Evolutionary conservation across 176 grass and related monocot species (phyloP), one percentile per base, ranked within the genome.

Genomic region (Juncus effusus): DNA sequence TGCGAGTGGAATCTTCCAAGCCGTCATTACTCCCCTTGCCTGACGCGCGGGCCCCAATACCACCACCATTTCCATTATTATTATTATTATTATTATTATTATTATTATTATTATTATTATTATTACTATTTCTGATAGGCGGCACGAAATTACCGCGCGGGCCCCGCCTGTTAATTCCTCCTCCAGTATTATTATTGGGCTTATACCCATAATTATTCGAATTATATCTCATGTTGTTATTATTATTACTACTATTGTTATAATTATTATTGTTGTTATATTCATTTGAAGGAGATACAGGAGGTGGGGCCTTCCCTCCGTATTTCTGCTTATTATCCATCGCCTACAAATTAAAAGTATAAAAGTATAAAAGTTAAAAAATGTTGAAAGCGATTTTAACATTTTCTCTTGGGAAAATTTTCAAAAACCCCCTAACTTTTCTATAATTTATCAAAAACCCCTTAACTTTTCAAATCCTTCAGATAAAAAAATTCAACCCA

Each of bases 131-230:
- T 83, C 92, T 88, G 65, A 96, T 88, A 79, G 92, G 92, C 59
- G 87, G 92, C 3, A 96, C 71, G 80, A 96, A 96, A 86, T 90
- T 88, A 79, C 92, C 82, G 59, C 92, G 87, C 45, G 84, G 70
- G 70, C 92, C 87, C 50, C 87, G 76, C 72, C 87, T 87, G 62
- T 80, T 67, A 87, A 77, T 83, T 77, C 80, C 81, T 65, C 63
- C 86, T 28, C 19, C 19, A 1, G 19, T 28, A 28, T 28, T 28
- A 79, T 47, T 47, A 6, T 5, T 47, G 44, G 85, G 80, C 61
- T 82, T 88, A 37, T 81, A 71, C 51, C 84, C 85, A 77, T 96
- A 91, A 53, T 81, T 88, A 62, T 66, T 77, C 40, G 57, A 81
- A 68, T 28, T 28, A 28, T 28, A 28, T 28, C 57, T 81, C 45